Base-by-base conservation (phyloP, 768 basidiomycete species). In the Fibroporia radiculosa region DNA sequence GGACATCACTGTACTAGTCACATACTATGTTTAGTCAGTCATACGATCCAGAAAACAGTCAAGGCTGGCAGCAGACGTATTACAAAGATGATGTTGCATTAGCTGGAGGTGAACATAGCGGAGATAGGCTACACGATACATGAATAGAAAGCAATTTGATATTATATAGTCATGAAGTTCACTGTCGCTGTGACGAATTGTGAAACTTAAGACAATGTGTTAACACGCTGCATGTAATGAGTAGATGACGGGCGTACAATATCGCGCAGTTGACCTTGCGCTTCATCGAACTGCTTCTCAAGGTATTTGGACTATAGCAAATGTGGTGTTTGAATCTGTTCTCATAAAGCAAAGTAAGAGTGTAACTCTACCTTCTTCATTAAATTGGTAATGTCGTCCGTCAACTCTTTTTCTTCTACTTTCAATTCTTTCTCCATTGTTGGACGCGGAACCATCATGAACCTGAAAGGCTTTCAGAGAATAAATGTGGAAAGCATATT, bases 231-330 rank as follows among this genome's bases (percentile, higher is more conserved):
- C 18, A 14, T 23, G n/a, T n/a, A n/a, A n/a, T n/a, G n/a, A n/a
- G n/a, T n/a, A n/a, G 16, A 35, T 35, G 8, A 10, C 10, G 34
- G 7, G 28, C 51, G 45, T 55, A 90, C 89, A 24, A 92, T 91
- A 60, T 92, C 89, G 34, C 84, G 78, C 41, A 95, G 67, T 58
- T 93, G 92, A 18, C 69, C 68, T 65, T 93, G 89, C 1, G 93
- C 90, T 53, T 93, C 91, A 44, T 83, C 86, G 59, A 85, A 88
- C 58, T 95, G 91, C 56, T 95, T 95, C 64, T 96, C 93, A 2
- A 96, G 73, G 62, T 84, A 95, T 65, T 93, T 93, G 20, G 80
- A 73, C 90, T 93, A 20, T 7, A 48, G 22, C 18, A 37, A 0
- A 19, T 50, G 24, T 47, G 40, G 26, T 19, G 27, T 38, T 12